A percentile compares a stretch with the other conserved stretches of the same genome.
phyloP scores from a whole-genome alignment of 768 basidiomycete genomes.

The Rhodosporidiobolus odoratus region DNA sequence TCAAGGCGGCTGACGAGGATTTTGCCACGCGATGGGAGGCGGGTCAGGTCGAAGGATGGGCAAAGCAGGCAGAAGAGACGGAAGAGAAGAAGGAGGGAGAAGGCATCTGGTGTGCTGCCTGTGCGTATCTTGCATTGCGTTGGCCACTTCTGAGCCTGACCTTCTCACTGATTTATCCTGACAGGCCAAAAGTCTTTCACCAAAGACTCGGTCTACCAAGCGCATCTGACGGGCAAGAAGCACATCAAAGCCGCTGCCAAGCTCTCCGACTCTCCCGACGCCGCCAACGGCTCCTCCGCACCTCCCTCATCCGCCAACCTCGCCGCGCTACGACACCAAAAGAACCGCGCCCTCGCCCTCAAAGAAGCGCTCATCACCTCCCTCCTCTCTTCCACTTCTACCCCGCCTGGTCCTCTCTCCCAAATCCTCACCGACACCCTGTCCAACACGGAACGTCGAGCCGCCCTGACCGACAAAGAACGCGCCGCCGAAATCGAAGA shows the following conservation, averaged over 20 bases:
- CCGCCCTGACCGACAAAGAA: constrained; percentile 94
- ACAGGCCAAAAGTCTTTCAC: constrained; percentile 89
- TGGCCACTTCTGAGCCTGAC: constrained; percentile 19
- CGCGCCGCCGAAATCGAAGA: constrained; percentile 76
- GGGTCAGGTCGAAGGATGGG: constrained; percentile 72
- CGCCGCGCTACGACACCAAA: constrained; percentile 29
- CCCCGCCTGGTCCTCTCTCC: constrained; percentile 50
- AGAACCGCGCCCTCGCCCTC: constrained; percentile 37
- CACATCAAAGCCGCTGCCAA: constrained; percentile 78
- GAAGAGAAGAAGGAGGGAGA: constrained; percentile 52
- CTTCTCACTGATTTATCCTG: neutral
- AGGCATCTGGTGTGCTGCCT: constrained; percentile 71
- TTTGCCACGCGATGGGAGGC: constrained; percentile 78
- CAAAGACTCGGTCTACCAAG: constrained; percentile 96
- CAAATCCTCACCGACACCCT: constrained; percentile 78
- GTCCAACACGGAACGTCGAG: constrained; percentile 90
- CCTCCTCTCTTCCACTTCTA: constrained; percentile 54
- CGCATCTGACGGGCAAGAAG: constrained; percentile 90
- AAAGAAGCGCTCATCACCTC: constrained; percentile 41
- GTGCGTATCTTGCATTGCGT: constrained; percentile 19
- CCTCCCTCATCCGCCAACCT: constrained; percentile 43
- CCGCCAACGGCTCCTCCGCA: constrained; percentile 13
- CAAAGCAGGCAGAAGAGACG: constrained; percentile 50
- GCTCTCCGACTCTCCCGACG: constrained; percentile 17
- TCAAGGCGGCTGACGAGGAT: constrained; percentile 60